These are phyloP conservation scores for Fusarium neocosmosporiellum DNA, from an alignment of 2,329 filamentous ascomycete species.

Conservation along the genomic window DNA sequence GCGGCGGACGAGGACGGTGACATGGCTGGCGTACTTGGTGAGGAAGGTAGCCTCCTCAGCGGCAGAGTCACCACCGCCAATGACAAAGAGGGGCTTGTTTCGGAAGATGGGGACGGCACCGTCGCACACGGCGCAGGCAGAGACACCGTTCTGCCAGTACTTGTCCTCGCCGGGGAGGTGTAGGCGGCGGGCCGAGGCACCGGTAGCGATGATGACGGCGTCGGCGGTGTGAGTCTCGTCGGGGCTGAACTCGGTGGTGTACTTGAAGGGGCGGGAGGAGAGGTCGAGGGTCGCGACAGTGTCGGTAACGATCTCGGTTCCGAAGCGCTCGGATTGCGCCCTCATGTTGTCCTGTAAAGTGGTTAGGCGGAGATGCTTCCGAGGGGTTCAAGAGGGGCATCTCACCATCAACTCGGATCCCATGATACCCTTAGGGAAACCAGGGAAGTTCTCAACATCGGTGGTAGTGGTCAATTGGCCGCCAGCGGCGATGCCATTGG, in stretches of 20 bases:
- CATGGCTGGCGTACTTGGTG: constrained; percentile 96
- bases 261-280: constrained; percentile 86
- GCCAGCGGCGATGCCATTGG: constrained; percentile 94
- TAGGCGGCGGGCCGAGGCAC: constrained; percentile 88
- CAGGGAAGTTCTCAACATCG: constrained; percentile 98
- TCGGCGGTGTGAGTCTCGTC: constrained; percentile 89
- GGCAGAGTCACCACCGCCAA: constrained; percentile 95
- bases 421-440: constrained; percentile 90
- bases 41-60: constrained; percentile 98
- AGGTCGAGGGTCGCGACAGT: constrained; percentile 92
- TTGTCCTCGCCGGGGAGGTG: constrained; percentile 88
- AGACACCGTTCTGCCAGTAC: constrained; percentile 98
- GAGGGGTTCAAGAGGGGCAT: constrained; percentile 5
- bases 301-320: constrained; percentile 92
- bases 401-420: constrained; percentile 86
- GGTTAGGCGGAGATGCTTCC: constrained; percentile 6
- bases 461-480: constrained; percentile 98
- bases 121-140: constrained; percentile 96
- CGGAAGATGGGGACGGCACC: constrained; percentile 97
- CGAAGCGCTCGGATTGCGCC: constrained; percentile 89
- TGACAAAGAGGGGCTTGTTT: constrained; percentile 94
- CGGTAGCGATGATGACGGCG: constrained; percentile 92
- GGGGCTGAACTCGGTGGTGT: constrained; percentile 90
- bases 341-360: constrained; percentile 81
- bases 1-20: constrained; percentile 90